These are phyloP conservation scores for Nelumbo lutea DNA, from an alignment of 164 flowering plant genomes.

Conservation along the genomic window DNA sequence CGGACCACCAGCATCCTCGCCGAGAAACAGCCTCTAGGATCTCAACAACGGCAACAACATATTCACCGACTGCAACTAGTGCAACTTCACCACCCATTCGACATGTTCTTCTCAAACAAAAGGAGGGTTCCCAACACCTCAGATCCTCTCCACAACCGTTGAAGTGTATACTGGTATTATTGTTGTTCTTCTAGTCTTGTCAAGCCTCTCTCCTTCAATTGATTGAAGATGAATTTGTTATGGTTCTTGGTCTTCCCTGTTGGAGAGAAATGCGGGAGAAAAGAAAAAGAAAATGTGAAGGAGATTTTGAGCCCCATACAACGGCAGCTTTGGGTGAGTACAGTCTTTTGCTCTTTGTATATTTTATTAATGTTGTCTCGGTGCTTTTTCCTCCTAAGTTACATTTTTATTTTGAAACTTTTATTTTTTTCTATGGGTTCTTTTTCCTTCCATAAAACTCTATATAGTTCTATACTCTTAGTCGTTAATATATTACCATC, in stretches of 20 bases:
- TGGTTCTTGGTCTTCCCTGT: neutral
- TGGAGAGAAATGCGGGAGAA: neutral
- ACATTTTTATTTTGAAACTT: constrained; percentile 8
- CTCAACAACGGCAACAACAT: neutral
- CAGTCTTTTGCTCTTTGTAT: constrained; percentile 1
- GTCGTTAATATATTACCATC: no score
- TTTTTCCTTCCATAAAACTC: neutral
- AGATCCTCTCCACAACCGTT: constrained; percentile 64
- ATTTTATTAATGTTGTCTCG: neutral
- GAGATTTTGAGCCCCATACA: constrained; percentile 7
- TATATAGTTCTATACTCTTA: no score
- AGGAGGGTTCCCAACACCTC: constrained; percentile 49
- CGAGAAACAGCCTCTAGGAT: neutral
- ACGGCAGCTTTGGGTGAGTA: neutral
- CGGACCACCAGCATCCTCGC: neutral
- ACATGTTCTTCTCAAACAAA: constrained; percentile 32
- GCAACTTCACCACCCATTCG: constrained; percentile 11
- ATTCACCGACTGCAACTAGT: neutral
- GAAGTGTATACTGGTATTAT: constrained; percentile 1
- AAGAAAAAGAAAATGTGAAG: neutral
- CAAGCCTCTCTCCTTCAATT: neutral
- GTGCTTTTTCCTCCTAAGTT: constrained; percentile 11
- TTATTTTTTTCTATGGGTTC: neutral
- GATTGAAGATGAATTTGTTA: neutral
- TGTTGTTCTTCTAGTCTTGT: neutral